Base-by-base conservation (phyloP, 495 filamentous ascomycete genomes). In the Trichoderma orchidacearum region DNA sequence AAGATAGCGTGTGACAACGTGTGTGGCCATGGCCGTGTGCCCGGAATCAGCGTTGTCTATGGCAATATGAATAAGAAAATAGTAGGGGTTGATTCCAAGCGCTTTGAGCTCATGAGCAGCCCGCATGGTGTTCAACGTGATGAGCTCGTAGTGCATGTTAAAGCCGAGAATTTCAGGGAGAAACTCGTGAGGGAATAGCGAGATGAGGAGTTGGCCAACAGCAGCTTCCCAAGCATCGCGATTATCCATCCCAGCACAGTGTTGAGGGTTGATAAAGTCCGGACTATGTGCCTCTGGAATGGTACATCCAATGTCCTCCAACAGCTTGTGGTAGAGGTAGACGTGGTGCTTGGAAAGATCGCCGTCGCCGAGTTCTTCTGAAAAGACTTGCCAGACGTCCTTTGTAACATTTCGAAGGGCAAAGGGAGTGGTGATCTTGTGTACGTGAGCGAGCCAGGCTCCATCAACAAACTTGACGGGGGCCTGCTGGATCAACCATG, bases 111-210 rank as follows among this genome's bases (percentile, higher is more conserved):
- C 77, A 35, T 70, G 64, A 12, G 69, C 59, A 5, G 69, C 71
- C 50, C 64, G 66, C 57, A 77, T 58, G 1, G 72, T 64, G 23
- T 77, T 68, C 48, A 73, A 58, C 6, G 68, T 64, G 7, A 77
- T 53, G n/a, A 59, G 53, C 60, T 80, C 76, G 55, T 70, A 80
- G 17, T 71, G 69, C 66, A 78, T 66, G 58, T 77, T 80, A 55
- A 77, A 77, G 1, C 77, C 74, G 9, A 80, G 62, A 21, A 79
- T 72, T 60, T 79, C 77, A 8, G 75, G 76, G 8, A 80, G 56
- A 56, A 80, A 79, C 32, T 80, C 70, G 35, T 70, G 34, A 1
- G 72, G 72, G 51, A 70, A 78, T 1, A 78, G 59, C 3, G 73
- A 76, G 15, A 80, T 60, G 6, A 75, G 62, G 23, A 78, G 56